A percentile compares a stretch with the other conserved stretches of the same genome.
Conservation (phyloP, 2,329 filamentous ascomycete species). For the Colletotrichum chrysophilum region DNA sequence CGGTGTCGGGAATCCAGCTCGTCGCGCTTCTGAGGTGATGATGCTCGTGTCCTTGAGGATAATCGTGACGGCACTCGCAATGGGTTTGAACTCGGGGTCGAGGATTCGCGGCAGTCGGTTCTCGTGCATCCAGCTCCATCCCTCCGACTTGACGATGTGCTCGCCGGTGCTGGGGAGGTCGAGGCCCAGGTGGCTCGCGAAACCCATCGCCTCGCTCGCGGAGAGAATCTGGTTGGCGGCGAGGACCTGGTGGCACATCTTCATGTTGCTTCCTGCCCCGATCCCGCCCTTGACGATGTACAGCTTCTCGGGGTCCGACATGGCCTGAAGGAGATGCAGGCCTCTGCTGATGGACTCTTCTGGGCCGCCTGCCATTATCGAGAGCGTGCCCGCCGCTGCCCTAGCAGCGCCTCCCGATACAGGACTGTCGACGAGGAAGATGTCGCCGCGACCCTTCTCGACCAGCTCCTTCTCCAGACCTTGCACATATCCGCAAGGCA, state of each 20-base stretch:
- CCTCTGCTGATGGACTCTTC: constrained; percentile 62
- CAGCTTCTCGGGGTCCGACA: constrained; percentile 67
- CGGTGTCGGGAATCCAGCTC: constrained; percentile 62
- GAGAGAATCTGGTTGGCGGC: constrained; percentile 68
- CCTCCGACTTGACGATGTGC: constrained; percentile 49
- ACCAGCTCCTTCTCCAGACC: constrained; percentile 63
- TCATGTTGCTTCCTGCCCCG: constrained; percentile 65
- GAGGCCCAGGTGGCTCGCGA: constrained; percentile 58
- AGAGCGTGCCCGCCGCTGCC: constrained; percentile 68
- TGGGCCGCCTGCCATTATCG: constrained; percentile 74
- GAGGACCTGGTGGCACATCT: constrained; percentile 69
- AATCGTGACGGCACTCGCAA: constrained; percentile 64
- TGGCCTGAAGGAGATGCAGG: constrained; percentile 63
- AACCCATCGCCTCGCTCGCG: constrained; percentile 63
- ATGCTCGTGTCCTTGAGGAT: constrained; percentile 61
- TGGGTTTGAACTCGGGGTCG: constrained; percentile 53
- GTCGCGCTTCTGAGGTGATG: constrained; percentile 69
- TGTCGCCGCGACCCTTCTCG: constrained; percentile 61
- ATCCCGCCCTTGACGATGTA: constrained; percentile 66
- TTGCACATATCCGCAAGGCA: constrained; percentile 69
- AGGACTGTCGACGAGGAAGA: constrained; percentile 39
- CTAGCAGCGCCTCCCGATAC: constrained; percentile 31
- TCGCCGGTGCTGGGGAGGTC: constrained; percentile 47
- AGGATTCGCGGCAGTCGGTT: constrained; percentile 63
- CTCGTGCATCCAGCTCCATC: constrained; percentile 67